Base-by-base conservation (phyloP, 345 rosid species). In the Pseudoturritis turrita region DNA sequence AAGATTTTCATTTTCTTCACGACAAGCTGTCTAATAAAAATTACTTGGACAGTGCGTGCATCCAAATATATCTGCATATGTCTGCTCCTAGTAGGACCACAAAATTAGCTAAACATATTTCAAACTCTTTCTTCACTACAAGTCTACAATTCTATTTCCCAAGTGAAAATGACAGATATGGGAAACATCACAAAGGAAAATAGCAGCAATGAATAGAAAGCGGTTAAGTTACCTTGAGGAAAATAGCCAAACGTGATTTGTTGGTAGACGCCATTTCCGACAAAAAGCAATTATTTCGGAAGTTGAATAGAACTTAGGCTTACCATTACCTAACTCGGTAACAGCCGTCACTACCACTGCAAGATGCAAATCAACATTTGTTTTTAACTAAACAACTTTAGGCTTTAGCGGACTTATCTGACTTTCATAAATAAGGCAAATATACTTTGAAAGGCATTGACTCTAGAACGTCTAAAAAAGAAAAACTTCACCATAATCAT, bases 301-400 rank as follows among this genome's bases (percentile, higher is more conserved):
- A 71, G 99, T 91, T 54, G 99, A 86, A 72, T 89, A 95, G 85
- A 95, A 95, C 73, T 84, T 89, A 29, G 99, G 99, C 74, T 89
- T 88, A 68, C 97, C 96, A 51, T 83, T 81, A 65, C 97, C 96
- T 70, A 95, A 78, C 76, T 91, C 97, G 7, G 99, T 83, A 71
- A 91, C 91, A 18, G 99, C 97, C 2, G 99, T 95, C 83, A 95
- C 97, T 60, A 95, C 99, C 68, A 65, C 99, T 95, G 88, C 77
- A 68, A 37, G 68, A 44, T 68, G 69, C 26, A 25, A 23, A 41
- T 58, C 46, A 69, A 58, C 57, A 51, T 44, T 55, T 56, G 29
- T 17, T 51, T 51, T 52, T 62, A 45, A 6, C 7, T 61, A 54
- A 39, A 53, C 53, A 62, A 28, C 70, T 68, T 53, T n/a, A n/a